Base-by-base conservation (phyloP, 225 moss, liverwort and hornwort species). In the Physcomitrellopsis africana region DNA sequence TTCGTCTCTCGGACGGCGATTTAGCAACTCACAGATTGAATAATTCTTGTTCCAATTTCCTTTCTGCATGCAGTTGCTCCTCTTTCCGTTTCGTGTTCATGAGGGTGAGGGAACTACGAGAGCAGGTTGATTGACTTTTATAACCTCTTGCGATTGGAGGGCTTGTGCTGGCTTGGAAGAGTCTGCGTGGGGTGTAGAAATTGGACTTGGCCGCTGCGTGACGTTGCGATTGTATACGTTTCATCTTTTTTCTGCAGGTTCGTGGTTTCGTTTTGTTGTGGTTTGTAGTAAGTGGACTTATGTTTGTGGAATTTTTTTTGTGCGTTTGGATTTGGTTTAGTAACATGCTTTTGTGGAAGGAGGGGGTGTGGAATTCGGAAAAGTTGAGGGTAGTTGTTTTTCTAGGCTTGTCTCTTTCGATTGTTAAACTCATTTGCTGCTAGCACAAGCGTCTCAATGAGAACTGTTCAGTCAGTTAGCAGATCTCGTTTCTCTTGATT, bases 351-450 rank as follows among this genome's bases (percentile, higher is more conserved):
- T 7, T 4, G n/a, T 37, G 24, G 41, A 16, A 48, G 16, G 27
- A 9, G 29, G 69, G 15, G 24, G 65, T 48, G 63, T 57, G 51
- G 42, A 56, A 42, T 63, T 62, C 22, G 13, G 49, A 49, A 74
- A n/a, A 65, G 32, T 47, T 29, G 53, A 22, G 58, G 51, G 65
- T 70, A 64, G 68, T 19, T 68, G 73, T 44, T 27, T 47, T 69
- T 77, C 69, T 69, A 57, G 73, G 77, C 48, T 26, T 62, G 20
- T 62, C 49, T 14, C 4, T 32, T 29, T 65, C 41, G 53, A 65
- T 74, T 60, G 20, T 44, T 27, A 16, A 57, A 9, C 13, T 27
- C 0, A 1, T 63, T 11, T 51, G 26, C 69, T 78, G 52, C 70
- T 24, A 42, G 42, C 58, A 49, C 55, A 24, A 51, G 55, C 64